Conservation (phyloP, 768 basidiomycete genomes). For the Collybia sp. region DNA sequence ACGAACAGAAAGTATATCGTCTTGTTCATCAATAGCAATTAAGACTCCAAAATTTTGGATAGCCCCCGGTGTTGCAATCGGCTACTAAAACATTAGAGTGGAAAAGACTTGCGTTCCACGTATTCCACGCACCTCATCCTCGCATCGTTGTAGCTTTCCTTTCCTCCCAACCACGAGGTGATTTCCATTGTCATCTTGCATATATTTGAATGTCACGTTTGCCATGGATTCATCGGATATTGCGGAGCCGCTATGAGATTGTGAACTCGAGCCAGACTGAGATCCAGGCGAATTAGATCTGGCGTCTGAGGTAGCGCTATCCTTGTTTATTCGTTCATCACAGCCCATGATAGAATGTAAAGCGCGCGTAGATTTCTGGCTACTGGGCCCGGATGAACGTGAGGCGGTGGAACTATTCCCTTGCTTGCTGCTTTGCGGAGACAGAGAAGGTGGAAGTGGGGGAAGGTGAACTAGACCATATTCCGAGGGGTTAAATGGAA, state of each 20-base stretch:
- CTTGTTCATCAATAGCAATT: slow-evolving; percentile 60
- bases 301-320: too few species aligned
- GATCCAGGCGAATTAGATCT: slow-evolving; percentile 3
- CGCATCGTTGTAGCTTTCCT: slow-evolving; percentile 59
- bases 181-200: slow-evolving; percentile 59
- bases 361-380: too few species aligned
- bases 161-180: slow-evolving; percentile 70
- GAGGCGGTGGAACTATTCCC: slow-evolving; percentile 11
- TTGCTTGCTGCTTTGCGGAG: slow-evolving; percentile 3
- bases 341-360: too few species aligned
- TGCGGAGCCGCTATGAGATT: slow-evolving; percentile 5
- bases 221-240: slow-evolving; percentile 30
- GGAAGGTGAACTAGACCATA: slow-evolving; percentile 38
- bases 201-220: slow-evolving; percentile 63
- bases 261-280: slow-evolving; percentile 11
- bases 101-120: not conserved
- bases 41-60: slow-evolving; percentile 84
- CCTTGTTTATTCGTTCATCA: too few species aligned
- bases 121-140: slow-evolving; percentile 57
- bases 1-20: slow-evolving; percentile 54
- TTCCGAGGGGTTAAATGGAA: slow-evolving; percentile 35
- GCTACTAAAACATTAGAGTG: slow-evolving; percentile 31
- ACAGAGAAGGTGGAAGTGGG: slow-evolving; percentile 19
- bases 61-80: slow-evolving; percentile 77
- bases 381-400: slow-evolving; percentile 2